Evolutionary conservation across 768 basidiomycete genomes (phyloP).

Genomic region (Mycena alexandri): DNA sequence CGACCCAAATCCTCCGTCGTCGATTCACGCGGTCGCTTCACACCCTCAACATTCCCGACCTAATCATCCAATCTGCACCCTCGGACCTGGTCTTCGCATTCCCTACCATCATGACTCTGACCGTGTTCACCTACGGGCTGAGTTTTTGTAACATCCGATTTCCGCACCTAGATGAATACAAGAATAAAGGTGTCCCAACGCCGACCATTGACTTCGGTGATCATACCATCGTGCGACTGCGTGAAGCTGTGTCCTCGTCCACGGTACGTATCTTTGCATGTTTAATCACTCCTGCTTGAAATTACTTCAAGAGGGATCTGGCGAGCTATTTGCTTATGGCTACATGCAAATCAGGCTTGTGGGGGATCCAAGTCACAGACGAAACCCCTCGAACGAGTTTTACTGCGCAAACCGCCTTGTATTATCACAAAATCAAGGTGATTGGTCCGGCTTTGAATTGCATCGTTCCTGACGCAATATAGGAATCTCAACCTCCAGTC

Average conservation of each 20-base stretch:
- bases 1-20: too few species aligned
- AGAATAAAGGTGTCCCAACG: too few species aligned
- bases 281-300: too few species aligned
- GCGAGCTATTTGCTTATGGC: not conserved
- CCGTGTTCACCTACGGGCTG: not conserved
- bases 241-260: conserved; percentile 2
- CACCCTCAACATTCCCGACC: too few species aligned
- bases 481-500: not conserved
- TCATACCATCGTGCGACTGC: conserved; percentile 4
- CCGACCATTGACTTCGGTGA: conserved; percentile 1
- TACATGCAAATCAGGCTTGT: conserved; percentile 5
- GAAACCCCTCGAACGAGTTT: conserved; percentile 15
- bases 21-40: too few species aligned
- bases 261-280: not conserved
- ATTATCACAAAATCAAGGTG: conserved; percentile 14
- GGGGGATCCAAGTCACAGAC: conserved; percentile 14
- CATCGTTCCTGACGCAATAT: not conserved
- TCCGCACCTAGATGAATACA: too few species aligned
- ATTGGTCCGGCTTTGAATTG: too few species aligned
- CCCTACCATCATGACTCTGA: conserved; percentile 4
- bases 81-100: conserved; percentile 15
- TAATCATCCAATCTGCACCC: not conserved
- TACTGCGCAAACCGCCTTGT: conserved; percentile 13
- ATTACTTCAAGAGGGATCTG: not conserved
- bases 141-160: not conserved